Conservation (phyloP, 768 basidiomycete genomes). For the Dendrothele bispora region DNA sequence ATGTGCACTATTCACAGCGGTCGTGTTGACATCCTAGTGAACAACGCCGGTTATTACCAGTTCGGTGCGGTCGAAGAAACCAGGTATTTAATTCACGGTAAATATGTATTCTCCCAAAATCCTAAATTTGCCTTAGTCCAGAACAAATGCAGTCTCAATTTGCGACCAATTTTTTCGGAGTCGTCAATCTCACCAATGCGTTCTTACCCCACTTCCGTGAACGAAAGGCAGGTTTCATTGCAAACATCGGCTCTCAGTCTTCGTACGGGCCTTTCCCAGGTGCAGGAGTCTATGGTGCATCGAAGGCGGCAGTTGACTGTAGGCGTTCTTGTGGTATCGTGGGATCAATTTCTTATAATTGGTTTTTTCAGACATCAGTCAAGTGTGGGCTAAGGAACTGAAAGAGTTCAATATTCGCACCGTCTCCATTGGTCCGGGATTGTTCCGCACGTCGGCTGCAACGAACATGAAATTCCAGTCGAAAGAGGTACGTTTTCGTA, state of each 20-base stretch:
- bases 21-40: slow-evolving; percentile 23
- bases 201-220: slow-evolving; percentile 27
- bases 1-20: slow-evolving; percentile 10
- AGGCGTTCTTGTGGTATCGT: slow-evolving; percentile 3
- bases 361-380: neutral
- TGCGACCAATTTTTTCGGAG: slow-evolving; percentile 26
- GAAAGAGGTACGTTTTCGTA: neutral
- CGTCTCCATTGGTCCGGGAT: slow-evolving; percentile 6
- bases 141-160: slow-evolving; percentile 17
- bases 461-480: slow-evolving; percentile 7
- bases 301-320: slow-evolving; percentile 19
- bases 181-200: slow-evolving; percentile 20
- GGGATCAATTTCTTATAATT: slow-evolving; percentile 3
- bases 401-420: slow-evolving; percentile 6
- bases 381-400: slow-evolving; percentile 3
- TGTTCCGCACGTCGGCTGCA: slow-evolving; percentile 13
- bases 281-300: slow-evolving; percentile 16
- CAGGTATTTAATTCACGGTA: neutral
- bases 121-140: neutral
- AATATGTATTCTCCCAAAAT: neutral
- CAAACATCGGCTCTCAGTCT: slow-evolving; percentile 17
- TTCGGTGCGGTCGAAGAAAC: slow-evolving; percentile 16
- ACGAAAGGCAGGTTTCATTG: slow-evolving; percentile 12
- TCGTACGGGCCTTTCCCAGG: slow-evolving; percentile 3
- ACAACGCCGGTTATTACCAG: slow-evolving; percentile 22